Base-by-base conservation (phyloP, 2,329 filamentous ascomycete genomes). In the Aspergillus flavus region DNA sequence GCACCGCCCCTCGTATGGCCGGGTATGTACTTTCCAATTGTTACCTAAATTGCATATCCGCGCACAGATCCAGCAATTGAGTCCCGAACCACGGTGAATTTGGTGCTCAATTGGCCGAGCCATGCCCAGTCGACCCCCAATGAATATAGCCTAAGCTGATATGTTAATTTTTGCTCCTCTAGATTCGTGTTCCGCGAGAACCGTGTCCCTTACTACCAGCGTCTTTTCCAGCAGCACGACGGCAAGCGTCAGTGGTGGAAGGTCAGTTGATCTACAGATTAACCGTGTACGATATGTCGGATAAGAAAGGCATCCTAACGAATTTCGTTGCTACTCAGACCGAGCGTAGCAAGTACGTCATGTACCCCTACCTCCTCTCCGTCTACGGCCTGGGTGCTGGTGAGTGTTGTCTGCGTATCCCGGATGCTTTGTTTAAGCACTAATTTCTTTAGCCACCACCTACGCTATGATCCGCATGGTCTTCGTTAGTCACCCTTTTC, bases 221-320 rank as follows among this genome's bases (percentile, higher is more conserved):
- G 86, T 70, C 82, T 89, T 56, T 88, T 87, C 82, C 88, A 90
- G 80, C 83, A 81, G 67, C 81, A 89, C 76, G 88, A 90, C 75
- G 87, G 88, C 72, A 79, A 88, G 74, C 83, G 88, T 77, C 84
- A 87, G 76, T 91, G 88, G 88, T 81, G 84, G 76, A 89, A 90
- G 87, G 88, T 90, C 74, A 78, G 86, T 84, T 55, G 58, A 57
- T 54, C 61, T 62, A 23, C 26, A 32, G 23, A 28, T 19, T 21
- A 55, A 26, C 19, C 28, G 16, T 39, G 16, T 39, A 28, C 30
- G 26, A 55, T 55, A 39, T 55, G 14, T 36, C 36, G 55, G 7
- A 46, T 19, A 39, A 45, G 28, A 41, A 43, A 26, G 32, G 28
- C 5, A 26, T 48, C 32, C 55, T 62, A 58, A 62, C 50, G 32